Evolutionary conservation across 306 rosid species (phyloP).

Genomic region (Ceratonia siliqua): DNA sequence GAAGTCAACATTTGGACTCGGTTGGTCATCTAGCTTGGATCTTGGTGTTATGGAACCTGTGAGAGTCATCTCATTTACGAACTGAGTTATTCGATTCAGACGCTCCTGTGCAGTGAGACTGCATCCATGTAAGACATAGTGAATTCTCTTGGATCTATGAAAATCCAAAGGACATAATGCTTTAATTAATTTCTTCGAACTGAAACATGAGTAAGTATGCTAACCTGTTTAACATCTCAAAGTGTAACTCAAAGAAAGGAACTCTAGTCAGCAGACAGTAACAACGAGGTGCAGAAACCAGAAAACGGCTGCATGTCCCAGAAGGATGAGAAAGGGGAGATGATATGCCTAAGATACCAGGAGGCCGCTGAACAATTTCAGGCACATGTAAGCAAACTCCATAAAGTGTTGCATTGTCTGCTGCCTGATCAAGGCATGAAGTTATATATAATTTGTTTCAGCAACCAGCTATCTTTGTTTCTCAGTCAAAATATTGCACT

Average conservation of each 20-base stretch:
- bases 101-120: slow-evolving; percentile 98
- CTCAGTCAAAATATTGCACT: slow-evolving; percentile 15
- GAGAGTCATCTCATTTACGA: slow-evolving; percentile 60
- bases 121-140: slow-evolving; percentile 57
- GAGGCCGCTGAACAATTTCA: slow-evolving; percentile 97
- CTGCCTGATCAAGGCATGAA: slow-evolving; percentile 60
- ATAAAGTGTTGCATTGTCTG: slow-evolving; percentile 80
- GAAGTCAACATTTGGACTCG: slow-evolving; percentile 48
- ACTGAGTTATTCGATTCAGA: slow-evolving; percentile 80
- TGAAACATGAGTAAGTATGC: slow-evolving; percentile 13
- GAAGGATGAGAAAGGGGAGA: slow-evolving; percentile 60
- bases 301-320: slow-evolving; percentile 66
- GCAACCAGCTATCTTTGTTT: slow-evolving; percentile 34
- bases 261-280: slow-evolving; percentile 84
- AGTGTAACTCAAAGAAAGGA: slow-evolving; percentile 94
- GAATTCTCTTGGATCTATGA: slow-evolving; percentile 31
- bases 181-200: not conserved
- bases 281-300: slow-evolving; percentile 98
- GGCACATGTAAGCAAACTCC: slow-evolving; percentile 93
- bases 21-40: slow-evolving; percentile 51
- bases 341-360: slow-evolving; percentile 67
- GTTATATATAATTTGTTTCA: slow-evolving; percentile 38
- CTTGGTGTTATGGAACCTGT: slow-evolving; percentile 50
- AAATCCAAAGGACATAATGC: not conserved
- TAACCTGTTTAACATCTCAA: slow-evolving; percentile 92